Evolutionary conservation across 345 rosid genomes (phyloP).

Genomic region (Eucalyptus tenuipes): DNA sequence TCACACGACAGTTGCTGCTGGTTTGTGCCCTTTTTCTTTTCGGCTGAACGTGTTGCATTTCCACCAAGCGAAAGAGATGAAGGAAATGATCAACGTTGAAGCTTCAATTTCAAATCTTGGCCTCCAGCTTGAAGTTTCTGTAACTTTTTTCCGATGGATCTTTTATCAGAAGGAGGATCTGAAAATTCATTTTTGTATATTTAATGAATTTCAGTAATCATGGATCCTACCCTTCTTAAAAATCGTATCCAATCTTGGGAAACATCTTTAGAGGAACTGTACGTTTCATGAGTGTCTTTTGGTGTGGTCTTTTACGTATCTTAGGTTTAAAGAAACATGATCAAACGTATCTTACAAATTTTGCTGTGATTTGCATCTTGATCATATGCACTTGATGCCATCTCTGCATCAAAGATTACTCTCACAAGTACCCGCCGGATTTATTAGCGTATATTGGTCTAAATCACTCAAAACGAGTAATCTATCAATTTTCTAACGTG

Average conservation of each 20-base stretch:
- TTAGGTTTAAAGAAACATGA: neutral
- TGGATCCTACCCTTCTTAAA: too few species aligned
- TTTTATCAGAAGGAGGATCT: neutral
- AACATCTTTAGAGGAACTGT: neutral
- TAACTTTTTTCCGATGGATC: neutral
- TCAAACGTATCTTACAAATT: neutral
- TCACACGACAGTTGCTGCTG: neutral
- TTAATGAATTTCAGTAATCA: neutral
- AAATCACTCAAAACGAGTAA: neutral
- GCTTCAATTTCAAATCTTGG: neutral
- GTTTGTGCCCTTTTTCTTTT: neutral
- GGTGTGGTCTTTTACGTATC: neutral
- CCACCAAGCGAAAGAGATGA: neutral
- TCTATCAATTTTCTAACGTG: fast-evolving
- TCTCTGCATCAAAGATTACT: too few species aligned
- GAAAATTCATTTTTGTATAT: neutral
- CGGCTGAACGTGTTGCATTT: neutral
- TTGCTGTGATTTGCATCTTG: neutral
- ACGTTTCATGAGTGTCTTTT: neutral
- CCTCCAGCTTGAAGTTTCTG: neutral
- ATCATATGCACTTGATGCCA: neutral
- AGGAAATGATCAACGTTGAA: neutral
- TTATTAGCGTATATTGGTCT: neutral
- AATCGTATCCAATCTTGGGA: neutral
- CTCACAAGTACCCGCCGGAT: neutral